Conservation (phyloP, 2,329 filamentous ascomycete genomes). For the Venturia asperata region DNA sequence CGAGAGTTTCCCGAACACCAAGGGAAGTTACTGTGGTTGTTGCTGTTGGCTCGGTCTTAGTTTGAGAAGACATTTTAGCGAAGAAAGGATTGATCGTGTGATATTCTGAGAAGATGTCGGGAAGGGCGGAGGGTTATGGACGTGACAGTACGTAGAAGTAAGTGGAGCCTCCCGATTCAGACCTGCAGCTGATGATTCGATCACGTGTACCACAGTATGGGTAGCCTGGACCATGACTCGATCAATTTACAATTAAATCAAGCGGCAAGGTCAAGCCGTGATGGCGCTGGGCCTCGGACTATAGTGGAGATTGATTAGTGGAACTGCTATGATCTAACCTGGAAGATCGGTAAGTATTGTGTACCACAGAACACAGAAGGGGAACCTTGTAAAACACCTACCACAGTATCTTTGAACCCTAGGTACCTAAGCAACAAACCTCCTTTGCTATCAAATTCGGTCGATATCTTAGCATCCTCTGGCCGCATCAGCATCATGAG, state of each 20-base stretch:
- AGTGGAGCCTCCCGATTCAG: background rate
- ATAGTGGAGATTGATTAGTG: background rate
- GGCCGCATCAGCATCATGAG: background rate
- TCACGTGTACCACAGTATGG: slow-evolving; percentile 2
- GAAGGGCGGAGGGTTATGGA: background rate
- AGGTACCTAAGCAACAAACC: background rate
- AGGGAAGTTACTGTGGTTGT: slow-evolving; percentile 12
- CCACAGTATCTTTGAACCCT: background rate
- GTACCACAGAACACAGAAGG: background rate
- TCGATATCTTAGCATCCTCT: background rate
- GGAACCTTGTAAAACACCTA: background rate
- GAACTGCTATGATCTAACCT: background rate
- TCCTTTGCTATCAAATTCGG: background rate
- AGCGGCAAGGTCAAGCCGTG: background rate
- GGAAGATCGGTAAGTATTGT: too few relatives aligned
- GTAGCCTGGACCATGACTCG: background rate
- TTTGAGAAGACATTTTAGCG: background rate
- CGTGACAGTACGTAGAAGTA: background rate
- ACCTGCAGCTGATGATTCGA: background rate
- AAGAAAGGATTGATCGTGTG: background rate
- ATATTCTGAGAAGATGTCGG: background rate
- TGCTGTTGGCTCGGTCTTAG: background rate
- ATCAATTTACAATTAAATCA: background rate
- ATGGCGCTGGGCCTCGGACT: background rate
- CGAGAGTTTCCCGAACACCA: slow-evolving; percentile 48